Conservation (phyloP, 345 rosid species). For the Kandelia obovata region DNA sequence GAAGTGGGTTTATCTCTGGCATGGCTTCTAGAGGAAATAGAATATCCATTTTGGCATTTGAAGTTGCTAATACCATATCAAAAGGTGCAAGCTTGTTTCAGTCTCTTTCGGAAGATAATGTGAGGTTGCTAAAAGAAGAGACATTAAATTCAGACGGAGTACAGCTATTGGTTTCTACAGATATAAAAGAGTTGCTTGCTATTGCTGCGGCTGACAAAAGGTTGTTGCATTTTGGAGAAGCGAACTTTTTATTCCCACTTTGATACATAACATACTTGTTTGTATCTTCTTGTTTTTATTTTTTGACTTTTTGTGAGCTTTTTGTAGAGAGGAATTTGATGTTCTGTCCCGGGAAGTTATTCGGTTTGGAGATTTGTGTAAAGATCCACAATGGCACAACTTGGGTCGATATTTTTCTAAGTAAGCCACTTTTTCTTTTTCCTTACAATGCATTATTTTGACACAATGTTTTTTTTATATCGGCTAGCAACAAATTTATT, state of each 20-base stretch:
- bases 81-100: constrained; percentile 70
- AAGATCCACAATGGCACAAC: constrained; percentile 88
- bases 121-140: constrained; percentile 59
- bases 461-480: background rate
- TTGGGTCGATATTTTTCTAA: constrained; percentile 63
- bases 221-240: constrained; percentile 34
- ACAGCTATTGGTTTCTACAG: constrained; percentile 59
- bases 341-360: constrained; percentile 69
- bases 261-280: background rate
- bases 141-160: constrained; percentile 64
- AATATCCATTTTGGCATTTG: constrained; percentile 67
- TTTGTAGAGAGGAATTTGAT: constrained; percentile 75
- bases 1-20: constrained; percentile 53
- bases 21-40: constrained; percentile 47
- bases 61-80: constrained; percentile 87
- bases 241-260: background rate
- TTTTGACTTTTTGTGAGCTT: background rate
- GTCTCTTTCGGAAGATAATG: constrained; percentile 62
- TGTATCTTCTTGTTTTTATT: background rate
- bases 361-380: constrained; percentile 83
- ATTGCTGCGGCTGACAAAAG: constrained; percentile 93
- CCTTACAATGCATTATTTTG: constrained; percentile 3
- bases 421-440: constrained; percentile 37
- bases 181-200: constrained; percentile 52
- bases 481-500: constrained; percentile 6